Conservation (phyloP, 768 basidiomycete species). For the Podaxis mareebaensis region DNA sequence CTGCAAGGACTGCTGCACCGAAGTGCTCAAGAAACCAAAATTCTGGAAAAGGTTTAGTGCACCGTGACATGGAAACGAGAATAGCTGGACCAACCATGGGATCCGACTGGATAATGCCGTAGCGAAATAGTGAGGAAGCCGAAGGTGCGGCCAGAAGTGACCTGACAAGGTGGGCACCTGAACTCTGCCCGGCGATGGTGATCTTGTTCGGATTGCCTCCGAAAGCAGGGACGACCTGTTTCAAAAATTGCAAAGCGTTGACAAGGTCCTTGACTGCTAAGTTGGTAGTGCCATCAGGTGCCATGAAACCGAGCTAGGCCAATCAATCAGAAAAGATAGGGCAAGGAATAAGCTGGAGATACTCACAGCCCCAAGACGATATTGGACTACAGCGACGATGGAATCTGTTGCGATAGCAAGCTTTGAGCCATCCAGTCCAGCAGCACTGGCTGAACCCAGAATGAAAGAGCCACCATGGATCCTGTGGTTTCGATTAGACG, state of each 20-base stretch:
- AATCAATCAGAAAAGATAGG: constrained; percentile 12
- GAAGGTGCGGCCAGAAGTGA: constrained; percentile 74
- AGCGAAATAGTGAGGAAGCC: constrained; percentile 70
- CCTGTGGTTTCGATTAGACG: constrained; percentile 39
- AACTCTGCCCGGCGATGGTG: constrained; percentile 82
- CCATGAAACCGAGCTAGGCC: constrained; percentile 68
- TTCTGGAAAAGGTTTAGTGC: constrained; percentile 42
- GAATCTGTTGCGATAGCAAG: constrained; percentile 71
- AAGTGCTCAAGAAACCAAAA: constrained; percentile 64
- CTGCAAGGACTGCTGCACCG: constrained; percentile 56
- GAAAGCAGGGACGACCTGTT: constrained; percentile 57
- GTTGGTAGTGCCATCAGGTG: constrained; percentile 71
- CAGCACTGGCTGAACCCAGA: constrained; percentile 65
- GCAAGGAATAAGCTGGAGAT: not conserved
- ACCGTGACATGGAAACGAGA: not conserved
- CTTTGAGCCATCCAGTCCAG: constrained; percentile 76
- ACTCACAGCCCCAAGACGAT: constrained; percentile 77
- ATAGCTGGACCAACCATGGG: constrained; percentile 61
- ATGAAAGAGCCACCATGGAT: constrained; percentile 86
- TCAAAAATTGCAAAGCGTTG: constrained; percentile 63
- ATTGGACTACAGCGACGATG: constrained; percentile 82
- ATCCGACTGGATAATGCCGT: constrained; percentile 83
- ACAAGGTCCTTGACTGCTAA: constrained; percentile 71
- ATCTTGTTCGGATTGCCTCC: constrained; percentile 67
- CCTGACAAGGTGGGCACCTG: constrained; percentile 77